phyloP scores from a whole-genome alignment of 2,329 filamentous ascomycete genomes.

The Westerdykella ornata region DNA sequence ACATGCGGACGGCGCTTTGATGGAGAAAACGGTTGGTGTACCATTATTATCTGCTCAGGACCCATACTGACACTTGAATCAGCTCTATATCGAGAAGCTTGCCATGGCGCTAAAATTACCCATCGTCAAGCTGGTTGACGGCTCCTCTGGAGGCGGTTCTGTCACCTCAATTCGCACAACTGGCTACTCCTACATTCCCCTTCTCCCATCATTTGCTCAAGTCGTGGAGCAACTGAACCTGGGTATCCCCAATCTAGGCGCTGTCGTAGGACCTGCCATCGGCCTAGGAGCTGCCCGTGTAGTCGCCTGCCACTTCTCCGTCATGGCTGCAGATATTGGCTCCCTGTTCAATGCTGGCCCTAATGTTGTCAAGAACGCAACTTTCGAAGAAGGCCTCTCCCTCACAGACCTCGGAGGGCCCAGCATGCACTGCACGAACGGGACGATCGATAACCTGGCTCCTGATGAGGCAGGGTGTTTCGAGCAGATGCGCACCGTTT shows the following conservation, averaged over 20 bases:
- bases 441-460: slow-evolving; percentile 60
- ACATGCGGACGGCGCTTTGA: slow-evolving; percentile 56
- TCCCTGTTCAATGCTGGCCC: slow-evolving; percentile 59
- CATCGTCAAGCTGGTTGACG: slow-evolving; percentile 59
- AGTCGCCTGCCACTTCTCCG: slow-evolving; percentile 57
- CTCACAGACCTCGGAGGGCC: slow-evolving; percentile 56
- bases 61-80: slow-evolving; percentile 10
- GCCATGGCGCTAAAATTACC: slow-evolving; percentile 52
- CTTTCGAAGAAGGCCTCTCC: slow-evolving; percentile 56
- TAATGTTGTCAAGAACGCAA: slow-evolving; percentile 56
- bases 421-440: slow-evolving; percentile 57
- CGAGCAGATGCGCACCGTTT: slow-evolving; percentile 52
- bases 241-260: slow-evolving; percentile 59
- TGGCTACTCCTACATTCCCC: slow-evolving; percentile 56
- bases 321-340: slow-evolving; percentile 59
- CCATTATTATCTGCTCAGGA: not conserved
- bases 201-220: slow-evolving; percentile 48
- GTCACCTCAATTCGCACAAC: slow-evolving; percentile 53
- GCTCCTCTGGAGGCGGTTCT: slow-evolving; percentile 56
- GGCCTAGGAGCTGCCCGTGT: slow-evolving; percentile 57
- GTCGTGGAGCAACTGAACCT: slow-evolving; percentile 54
- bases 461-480: slow-evolving; percentile 56
- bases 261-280: slow-evolving; percentile 57
- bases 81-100: slow-evolving; percentile 56
- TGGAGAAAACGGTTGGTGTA: slow-evolving; percentile 47